phyloP scores from a whole-genome alignment of 1,284 basidiomycete species.

The Leucoagaricus sp. region DNA sequence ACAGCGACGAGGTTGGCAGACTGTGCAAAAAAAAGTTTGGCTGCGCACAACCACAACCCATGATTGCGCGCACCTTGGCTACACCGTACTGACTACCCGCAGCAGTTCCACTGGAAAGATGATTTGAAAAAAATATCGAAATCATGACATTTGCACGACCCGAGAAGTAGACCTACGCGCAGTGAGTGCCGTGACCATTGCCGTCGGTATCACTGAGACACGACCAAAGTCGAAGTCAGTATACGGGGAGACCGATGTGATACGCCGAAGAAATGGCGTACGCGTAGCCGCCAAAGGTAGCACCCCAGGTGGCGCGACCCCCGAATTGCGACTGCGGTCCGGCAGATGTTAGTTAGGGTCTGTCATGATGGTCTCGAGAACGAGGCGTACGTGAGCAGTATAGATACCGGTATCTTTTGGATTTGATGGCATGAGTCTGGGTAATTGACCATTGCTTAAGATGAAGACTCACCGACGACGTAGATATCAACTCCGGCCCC shows the following conservation, averaged over 20 bases:
- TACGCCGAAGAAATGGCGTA: not conserved
- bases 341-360: not conserved
- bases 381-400: slow-evolving; percentile 23
- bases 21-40: slow-evolving; percentile 10
- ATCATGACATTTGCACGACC: no score
- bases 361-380: not conserved
- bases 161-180: slow-evolving; percentile 13
- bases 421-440: not conserved
- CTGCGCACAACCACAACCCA: no score
- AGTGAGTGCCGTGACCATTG: slow-evolving; percentile 13
- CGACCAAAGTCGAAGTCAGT: not conserved
- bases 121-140: no score
- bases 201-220: slow-evolving; percentile 13
- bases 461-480: slow-evolving; percentile 21
- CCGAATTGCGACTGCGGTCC: slow-evolving; percentile 58
- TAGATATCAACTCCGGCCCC: slow-evolving; percentile 37
- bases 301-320: slow-evolving; percentile 69
- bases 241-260: not conserved
- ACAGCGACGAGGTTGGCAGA: slow-evolving; percentile 57
- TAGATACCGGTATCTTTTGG: slow-evolving; percentile 28
- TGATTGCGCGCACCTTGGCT: slow-evolving; percentile 43
- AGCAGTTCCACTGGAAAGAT: slow-evolving; percentile 8
- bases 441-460: not conserved
- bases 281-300: slow-evolving; percentile 38
- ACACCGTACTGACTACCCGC: slow-evolving; percentile 40